Evolutionary conservation across 1,139 yeast genomes (phyloP), one percentile per base, ranked within the genome.

Genomic region (Yamadazyma conglobata): DNA sequence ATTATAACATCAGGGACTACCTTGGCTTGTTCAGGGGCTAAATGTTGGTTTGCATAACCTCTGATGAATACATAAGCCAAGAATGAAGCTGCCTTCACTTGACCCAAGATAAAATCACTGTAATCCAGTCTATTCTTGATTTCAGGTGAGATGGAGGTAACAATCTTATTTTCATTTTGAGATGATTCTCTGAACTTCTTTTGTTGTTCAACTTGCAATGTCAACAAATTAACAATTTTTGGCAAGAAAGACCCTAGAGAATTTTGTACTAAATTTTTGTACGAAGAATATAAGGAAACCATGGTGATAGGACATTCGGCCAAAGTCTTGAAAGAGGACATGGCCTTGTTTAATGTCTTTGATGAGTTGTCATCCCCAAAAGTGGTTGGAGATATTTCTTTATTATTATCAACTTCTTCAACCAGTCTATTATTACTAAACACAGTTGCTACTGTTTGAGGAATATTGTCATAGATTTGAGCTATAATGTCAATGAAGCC

Each of bases 241-340:
- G 97, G 96, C 35, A 91, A 73, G 43, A 91, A 86, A 12, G 64
- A 65, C 1, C 93, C 88, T 24, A 91, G 65, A 1, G 91, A 77
- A 0, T 84, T 64, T 29, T 75, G 74, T 3, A 85, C 86, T 32
- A 88, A 61, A 25, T 77, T 77, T 52, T 87, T 86, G 59, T 89
- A 89, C 0, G 95, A 80, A 2, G 95, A 84, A 47, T 86, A 87
- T 32, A 93, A 67, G 6, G 95, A 77, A 2, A 93, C 98, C 77
- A 93, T 85, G 7, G 95, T 89, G 24, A 93, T 89, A 5, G 99
- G 99, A 52, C 97, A 89, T 56, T 93, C 99, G 0, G 96, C 88
- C 37, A 91, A 70, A 8, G 93, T 87, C 52, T 88, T 89, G 66
- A 91, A 91, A 2, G 97, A 88, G 47, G 57, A 68, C 73, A 85